phyloP scores from a whole-genome alignment of 768 basidiomycete genomes.

The Psilocybe azurescens region DNA sequence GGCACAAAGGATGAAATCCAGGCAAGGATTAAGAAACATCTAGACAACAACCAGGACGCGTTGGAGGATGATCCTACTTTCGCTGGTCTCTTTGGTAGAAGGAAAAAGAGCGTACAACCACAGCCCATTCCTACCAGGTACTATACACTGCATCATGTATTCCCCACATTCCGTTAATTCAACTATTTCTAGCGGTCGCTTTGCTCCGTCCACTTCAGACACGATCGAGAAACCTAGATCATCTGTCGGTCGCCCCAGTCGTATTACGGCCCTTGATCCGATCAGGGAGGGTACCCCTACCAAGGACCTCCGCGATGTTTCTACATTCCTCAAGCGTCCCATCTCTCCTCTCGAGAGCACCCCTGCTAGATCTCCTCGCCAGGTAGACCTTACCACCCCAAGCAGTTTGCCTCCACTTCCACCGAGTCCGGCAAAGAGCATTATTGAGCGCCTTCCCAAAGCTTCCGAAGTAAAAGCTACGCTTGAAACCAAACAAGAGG shows the following conservation, averaged over 20 bases:
- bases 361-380: slow-evolving; percentile 30
- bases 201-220: slow-evolving; percentile 16
- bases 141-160: not conserved
- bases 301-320: slow-evolving; percentile 56
- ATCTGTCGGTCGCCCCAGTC: slow-evolving; percentile 22
- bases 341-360: slow-evolving; percentile 41
- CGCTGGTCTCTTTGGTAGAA: slow-evolving; percentile 55
- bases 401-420: slow-evolving; percentile 43
- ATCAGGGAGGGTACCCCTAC: slow-evolving; percentile 53
- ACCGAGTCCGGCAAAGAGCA: slow-evolving; percentile 38
- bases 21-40: slow-evolving; percentile 63
- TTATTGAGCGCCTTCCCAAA: slow-evolving; percentile 39
- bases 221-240: slow-evolving; percentile 28
- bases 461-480: slow-evolving; percentile 35
- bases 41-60: slow-evolving; percentile 56
- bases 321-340: slow-evolving; percentile 54
- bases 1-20: slow-evolving; percentile 72
- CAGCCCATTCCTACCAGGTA: slow-evolving; percentile 26
- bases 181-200: slow-evolving; percentile 18
- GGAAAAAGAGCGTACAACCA: slow-evolving; percentile 50
- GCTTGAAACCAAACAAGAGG: slow-evolving; percentile 39
- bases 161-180: slow-evolving; percentile 6
- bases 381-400: slow-evolving; percentile 32
- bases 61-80: slow-evolving; percentile 66
- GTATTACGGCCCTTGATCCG: slow-evolving; percentile 40